Evolutionary conservation across 2,329 filamentous ascomycete genomes (phyloP).

Genomic region (Allantophomopsis cytisporea): DNA sequence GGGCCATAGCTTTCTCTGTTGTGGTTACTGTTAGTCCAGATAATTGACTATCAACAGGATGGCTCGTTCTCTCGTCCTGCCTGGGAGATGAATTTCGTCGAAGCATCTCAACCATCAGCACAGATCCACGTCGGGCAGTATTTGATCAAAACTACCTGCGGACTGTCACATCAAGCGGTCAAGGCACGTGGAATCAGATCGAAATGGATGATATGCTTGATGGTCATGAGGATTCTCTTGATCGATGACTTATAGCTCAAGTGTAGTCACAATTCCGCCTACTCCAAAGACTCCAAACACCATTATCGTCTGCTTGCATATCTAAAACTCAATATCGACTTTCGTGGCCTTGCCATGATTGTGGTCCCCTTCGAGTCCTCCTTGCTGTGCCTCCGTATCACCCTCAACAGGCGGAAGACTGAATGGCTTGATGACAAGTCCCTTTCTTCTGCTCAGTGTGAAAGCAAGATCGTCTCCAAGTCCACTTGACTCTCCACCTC

Average conservation of each 20-base stretch:
- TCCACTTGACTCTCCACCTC: slow-evolving; percentile 50
- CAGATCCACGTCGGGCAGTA: slow-evolving; percentile 14
- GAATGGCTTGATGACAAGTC: slow-evolving; percentile 77
- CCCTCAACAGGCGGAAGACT: slow-evolving; percentile 79
- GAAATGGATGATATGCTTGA: slow-evolving; percentile 20
- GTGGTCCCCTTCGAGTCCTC: slow-evolving; percentile 13
- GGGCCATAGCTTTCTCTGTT: background rate
- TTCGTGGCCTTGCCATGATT: slow-evolving; percentile 15
- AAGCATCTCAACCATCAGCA: slow-evolving; percentile 9
- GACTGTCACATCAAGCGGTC: slow-evolving; percentile 16
- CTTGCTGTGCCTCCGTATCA: slow-evolving; percentile 31
- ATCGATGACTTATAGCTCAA: slow-evolving; percentile 3
- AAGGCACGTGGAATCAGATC: slow-evolving; percentile 20
- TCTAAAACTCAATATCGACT: slow-evolving; percentile 18
- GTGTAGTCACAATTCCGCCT: background rate
- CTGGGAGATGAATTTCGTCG: slow-evolving; percentile 16
- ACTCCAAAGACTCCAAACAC: slow-evolving; percentile 2
- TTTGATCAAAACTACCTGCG: slow-evolving; percentile 18
- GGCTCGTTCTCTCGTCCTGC: slow-evolving; percentile 20
- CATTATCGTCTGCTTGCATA: slow-evolving; percentile 1
- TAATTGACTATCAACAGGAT: slow-evolving; percentile 9
- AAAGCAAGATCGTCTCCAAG: slow-evolving; percentile 83
- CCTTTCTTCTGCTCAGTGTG: slow-evolving; percentile 65
- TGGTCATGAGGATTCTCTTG: slow-evolving; percentile 12
- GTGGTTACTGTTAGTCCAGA: background rate